These are phyloP conservation scores for Quercus tomentella DNA, from an alignment of 331 rosid genomes.

Conservation along the genomic window DNA sequence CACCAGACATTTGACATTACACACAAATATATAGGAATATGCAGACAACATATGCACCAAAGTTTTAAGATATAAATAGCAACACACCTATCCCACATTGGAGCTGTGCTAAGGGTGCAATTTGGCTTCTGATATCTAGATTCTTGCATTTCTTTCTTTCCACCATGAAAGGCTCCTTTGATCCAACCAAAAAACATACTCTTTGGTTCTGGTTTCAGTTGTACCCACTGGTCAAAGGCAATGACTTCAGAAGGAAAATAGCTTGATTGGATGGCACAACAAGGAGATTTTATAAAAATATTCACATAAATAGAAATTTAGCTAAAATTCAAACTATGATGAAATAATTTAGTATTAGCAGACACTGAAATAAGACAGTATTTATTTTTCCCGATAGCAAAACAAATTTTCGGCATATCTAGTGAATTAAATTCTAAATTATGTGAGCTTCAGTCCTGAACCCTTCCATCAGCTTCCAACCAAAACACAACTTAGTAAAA, in stretches of 20 bases:
- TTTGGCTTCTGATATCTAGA: conserved; percentile 56
- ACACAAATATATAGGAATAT: neutral
- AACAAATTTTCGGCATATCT: neutral
- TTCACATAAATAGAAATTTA: neutral
- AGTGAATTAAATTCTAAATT: neutral
- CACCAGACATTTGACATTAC: neutral
- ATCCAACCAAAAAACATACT: too few relatives aligned
- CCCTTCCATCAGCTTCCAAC: conserved; percentile 7
- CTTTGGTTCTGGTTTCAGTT: too few relatives aligned
- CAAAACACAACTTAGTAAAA: neutral
- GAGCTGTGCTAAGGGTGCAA: conserved; percentile 67
- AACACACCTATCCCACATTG: conserved; percentile 92
- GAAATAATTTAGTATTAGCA: neutral
- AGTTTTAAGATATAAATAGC: conserved; percentile 1
- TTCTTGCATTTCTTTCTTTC: conserved; percentile 68
- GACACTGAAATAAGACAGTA: neutral
- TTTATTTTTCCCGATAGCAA: neutral
- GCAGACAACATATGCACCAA: neutral
- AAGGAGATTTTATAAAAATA: conserved; percentile 6
- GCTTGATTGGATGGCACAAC: conserved; percentile 47
- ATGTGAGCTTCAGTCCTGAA: conserved; percentile 1
- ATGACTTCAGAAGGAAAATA: conserved; percentile 72
- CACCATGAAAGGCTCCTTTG: conserved; percentile 29
- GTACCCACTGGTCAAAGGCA: conserved; percentile 52
- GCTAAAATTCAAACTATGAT: neutral